A percentile compares a stretch with the other conserved stretches of the same genome.
phyloP scores from a whole-genome alignment of 2,329 filamentous ascomycete genomes.

The Verticillium longisporum region DNA sequence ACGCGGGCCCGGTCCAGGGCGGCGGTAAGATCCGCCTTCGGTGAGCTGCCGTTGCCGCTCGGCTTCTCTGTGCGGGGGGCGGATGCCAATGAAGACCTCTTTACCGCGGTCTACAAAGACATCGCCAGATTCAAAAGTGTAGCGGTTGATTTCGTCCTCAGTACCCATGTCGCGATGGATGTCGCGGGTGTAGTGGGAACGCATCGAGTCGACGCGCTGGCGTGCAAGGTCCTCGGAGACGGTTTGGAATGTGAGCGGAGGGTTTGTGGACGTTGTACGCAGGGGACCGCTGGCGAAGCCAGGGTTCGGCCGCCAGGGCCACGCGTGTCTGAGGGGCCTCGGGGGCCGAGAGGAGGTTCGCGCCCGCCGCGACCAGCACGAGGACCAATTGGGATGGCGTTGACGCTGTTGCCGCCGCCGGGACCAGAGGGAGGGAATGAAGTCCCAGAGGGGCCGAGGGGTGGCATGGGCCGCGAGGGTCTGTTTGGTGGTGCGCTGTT shows the following conservation, averaged over 20 bases:
- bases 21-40: conserved; percentile 10
- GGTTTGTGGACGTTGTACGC: conserved; percentile 32
- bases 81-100: conserved; percentile 60
- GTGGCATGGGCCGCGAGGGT: conserved; percentile 7
- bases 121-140: conserved; percentile 64
- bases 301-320: conserved; percentile 4
- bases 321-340: neutral
- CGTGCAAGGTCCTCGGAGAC: conserved; percentile 58
- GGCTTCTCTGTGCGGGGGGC: conserved; percentile 49
- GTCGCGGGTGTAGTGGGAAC: conserved; percentile 36
- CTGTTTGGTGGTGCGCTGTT: conserved; percentile 3
- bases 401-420: conserved; percentile 12
- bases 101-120: conserved; percentile 64
- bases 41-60: conserved; percentile 22
- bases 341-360: neutral
- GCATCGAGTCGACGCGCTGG: conserved; percentile 54
- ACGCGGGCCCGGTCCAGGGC: neutral
- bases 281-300: conserved; percentile 14
- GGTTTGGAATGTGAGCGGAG: conserved; percentile 42
- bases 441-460: conserved; percentile 6
- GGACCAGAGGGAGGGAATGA: conserved; percentile 7
- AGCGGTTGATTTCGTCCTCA: conserved; percentile 53
- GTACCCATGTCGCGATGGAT: conserved; percentile 33
- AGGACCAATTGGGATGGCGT: conserved; percentile 30
- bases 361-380: conserved; percentile 9